Conservation (phyloP, 148 eudicot genomes). For the Rheum nobile region DNA sequence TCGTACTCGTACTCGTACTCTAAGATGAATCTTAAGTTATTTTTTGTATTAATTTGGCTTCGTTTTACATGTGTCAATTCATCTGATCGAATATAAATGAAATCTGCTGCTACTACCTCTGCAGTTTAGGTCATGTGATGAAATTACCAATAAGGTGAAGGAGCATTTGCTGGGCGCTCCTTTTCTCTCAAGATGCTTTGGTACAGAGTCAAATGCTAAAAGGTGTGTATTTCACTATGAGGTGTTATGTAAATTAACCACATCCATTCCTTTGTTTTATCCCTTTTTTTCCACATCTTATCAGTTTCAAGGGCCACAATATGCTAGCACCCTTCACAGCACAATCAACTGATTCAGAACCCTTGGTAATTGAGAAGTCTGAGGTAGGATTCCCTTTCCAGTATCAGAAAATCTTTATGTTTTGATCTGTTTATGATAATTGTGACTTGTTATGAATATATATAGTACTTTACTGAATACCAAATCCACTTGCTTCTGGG, state of each 20-base stretch:
- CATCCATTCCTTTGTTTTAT: too few species aligned
- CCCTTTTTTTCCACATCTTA: too few species aligned
- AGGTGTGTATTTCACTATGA: background rate
- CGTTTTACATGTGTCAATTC: background rate
- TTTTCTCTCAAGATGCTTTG: background rate
- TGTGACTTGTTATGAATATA: too few species aligned
- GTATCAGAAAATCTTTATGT: too few species aligned
- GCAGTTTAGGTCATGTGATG: background rate
- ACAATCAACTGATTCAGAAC: conserved; percentile 62
- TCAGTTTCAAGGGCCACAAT: conserved; percentile 73
- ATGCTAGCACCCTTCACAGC: conserved; percentile 99
- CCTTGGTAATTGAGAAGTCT: conserved; percentile 71
- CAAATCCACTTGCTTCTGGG: background rate
- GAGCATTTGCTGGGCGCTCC: background rate
- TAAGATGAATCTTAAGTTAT: background rate
- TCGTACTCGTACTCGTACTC: background rate
- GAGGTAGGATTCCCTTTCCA: conserved; percentile 35
- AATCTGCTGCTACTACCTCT: background rate
- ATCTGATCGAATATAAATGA: background rate
- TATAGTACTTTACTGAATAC: background rate
- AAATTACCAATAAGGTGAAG: background rate
- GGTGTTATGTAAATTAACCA: too few species aligned
- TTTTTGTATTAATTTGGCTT: background rate
- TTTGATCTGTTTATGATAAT: too few species aligned
- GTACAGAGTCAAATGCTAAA: background rate